Evolutionary conservation across 108 stramenopile species (phyloP).

Genomic region (Licmophora abbreviata): DNA sequence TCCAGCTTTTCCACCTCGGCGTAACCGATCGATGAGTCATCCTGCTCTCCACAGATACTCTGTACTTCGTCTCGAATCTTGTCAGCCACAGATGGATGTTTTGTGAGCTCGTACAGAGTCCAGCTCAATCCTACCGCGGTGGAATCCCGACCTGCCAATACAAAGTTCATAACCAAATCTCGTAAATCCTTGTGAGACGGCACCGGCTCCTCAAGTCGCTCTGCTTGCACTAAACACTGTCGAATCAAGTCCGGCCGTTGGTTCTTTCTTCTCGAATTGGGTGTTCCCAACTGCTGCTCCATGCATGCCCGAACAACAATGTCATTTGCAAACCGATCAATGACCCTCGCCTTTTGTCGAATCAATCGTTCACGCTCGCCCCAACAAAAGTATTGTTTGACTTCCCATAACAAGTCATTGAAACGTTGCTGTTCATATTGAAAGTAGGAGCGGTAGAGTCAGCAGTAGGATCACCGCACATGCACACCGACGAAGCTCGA

Average conservation of each 20-base stretch:
- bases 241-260: too few relatives aligned
- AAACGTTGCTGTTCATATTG: constrained; percentile 16
- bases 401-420: constrained; percentile 22
- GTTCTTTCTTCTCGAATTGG: too few relatives aligned
- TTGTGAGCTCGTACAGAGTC: constrained; percentile 30
- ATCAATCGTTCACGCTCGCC: constrained; percentile 10
- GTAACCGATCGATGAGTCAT: constrained; percentile 3
- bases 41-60: constrained; percentile 3
- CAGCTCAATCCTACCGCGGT: constrained; percentile 43
- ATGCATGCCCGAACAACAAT: constrained; percentile 23
- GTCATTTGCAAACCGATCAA: constrained; percentile 21
- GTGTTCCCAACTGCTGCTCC: too few relatives aligned
- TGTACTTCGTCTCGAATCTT: constrained; percentile 30
- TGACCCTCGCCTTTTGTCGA: neutral
- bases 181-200: constrained; percentile 23
- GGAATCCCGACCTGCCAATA: constrained; percentile 56
- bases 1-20: constrained; percentile 9
- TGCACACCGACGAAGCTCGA: too few relatives aligned
- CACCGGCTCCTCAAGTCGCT: too few relatives aligned
- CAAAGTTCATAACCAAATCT: constrained; percentile 42
- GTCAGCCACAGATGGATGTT: constrained; percentile 16
- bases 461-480: too few relatives aligned
- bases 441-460: too few relatives aligned
- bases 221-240: too few relatives aligned
- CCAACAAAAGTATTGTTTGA: constrained; percentile 8